Conservation (phyloP, 1,284 basidiomycete genomes). For the Entoloma clypeatum region DNA sequence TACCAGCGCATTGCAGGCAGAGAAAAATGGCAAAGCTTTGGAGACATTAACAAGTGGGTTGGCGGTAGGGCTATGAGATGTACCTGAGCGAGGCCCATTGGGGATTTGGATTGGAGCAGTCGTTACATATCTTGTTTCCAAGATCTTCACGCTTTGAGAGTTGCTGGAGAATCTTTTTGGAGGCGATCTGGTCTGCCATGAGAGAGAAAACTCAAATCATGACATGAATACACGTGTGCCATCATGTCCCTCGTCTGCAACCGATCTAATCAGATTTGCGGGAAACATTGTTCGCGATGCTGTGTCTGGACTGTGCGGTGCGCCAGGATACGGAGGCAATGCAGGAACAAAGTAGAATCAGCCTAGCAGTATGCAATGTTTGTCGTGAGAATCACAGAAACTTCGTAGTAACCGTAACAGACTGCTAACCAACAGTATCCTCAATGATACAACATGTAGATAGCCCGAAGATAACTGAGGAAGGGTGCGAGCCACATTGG, state of each 20-base stretch:
- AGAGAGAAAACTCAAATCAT: slow-evolving; percentile 11
- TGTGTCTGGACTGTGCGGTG: too few relatives aligned
- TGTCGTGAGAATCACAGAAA: too few relatives aligned
- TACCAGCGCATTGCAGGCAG: slow-evolving; percentile 88
- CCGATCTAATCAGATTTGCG: neutral
- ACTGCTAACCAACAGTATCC: too few relatives aligned
- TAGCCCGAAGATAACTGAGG: too few relatives aligned
- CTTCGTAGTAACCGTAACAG: too few relatives aligned
- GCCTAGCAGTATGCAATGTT: too few relatives aligned
- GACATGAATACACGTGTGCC: slow-evolving; percentile 2
- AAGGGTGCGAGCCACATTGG: too few relatives aligned
- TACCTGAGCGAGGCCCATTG: slow-evolving; percentile 88
- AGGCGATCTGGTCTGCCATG: slow-evolving; percentile 63
- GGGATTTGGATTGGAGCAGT: slow-evolving; percentile 83
- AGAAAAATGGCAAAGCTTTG: slow-evolving; percentile 80
- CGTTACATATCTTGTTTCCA: slow-evolving; percentile 74
- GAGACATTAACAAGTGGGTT: slow-evolving; percentile 23
- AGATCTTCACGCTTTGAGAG: slow-evolving; percentile 71
- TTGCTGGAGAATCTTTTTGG: slow-evolving; percentile 68
- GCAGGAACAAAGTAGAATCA: too few relatives aligned
- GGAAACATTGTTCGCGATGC: too few relatives aligned
- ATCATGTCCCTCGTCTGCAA: neutral
- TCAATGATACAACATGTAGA: too few relatives aligned
- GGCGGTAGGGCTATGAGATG: slow-evolving; percentile 7
- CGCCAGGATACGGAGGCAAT: too few relatives aligned